These are phyloP conservation scores for Lathyrus oleraceus DNA, from an alignment of 306 rosid species.

Conservation along the genomic window DNA sequence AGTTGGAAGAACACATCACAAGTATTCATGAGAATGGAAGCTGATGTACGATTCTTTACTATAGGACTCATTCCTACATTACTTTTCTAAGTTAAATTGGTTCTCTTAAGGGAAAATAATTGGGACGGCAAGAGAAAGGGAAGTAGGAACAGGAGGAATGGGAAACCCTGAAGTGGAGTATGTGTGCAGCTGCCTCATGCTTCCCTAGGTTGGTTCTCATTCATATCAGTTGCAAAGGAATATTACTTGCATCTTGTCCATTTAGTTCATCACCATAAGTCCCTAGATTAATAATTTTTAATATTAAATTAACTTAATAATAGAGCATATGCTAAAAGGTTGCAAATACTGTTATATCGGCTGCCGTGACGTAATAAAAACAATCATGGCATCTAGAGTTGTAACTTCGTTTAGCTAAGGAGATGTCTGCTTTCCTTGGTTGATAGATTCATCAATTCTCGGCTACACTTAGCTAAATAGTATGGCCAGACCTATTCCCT, in stretches of 20 bases:
- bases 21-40: slow-evolving; percentile 58
- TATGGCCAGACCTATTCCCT: background rate
- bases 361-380: slow-evolving; percentile 3
- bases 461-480: slow-evolving; percentile 20
- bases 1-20: slow-evolving; percentile 58
- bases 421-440: background rate
- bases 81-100: slow-evolving; percentile 33
- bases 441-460: background rate
- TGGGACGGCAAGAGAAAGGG: slow-evolving; percentile 27
- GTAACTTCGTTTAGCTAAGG: slow-evolving; percentile 13
- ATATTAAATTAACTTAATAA: background rate
- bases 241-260: slow-evolving; percentile 24
- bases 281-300: background rate
- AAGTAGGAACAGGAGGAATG: slow-evolving; percentile 24
- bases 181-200: slow-evolving; percentile 17
- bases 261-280: background rate
- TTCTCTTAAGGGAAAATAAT: slow-evolving; percentile 15
- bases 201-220: slow-evolving; percentile 29
- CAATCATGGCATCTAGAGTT: slow-evolving; percentile 1
- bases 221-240: slow-evolving; percentile 1
- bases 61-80: slow-evolving; percentile 10
- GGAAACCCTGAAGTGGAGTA: slow-evolving; percentile 18
- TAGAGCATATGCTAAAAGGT: slow-evolving; percentile 24
- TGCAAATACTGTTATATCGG: slow-evolving; percentile 26
- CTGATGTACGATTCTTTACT: slow-evolving; percentile 32